Conservation (phyloP, 805 yeast genomes). For the Starmerella powellii region DNA sequence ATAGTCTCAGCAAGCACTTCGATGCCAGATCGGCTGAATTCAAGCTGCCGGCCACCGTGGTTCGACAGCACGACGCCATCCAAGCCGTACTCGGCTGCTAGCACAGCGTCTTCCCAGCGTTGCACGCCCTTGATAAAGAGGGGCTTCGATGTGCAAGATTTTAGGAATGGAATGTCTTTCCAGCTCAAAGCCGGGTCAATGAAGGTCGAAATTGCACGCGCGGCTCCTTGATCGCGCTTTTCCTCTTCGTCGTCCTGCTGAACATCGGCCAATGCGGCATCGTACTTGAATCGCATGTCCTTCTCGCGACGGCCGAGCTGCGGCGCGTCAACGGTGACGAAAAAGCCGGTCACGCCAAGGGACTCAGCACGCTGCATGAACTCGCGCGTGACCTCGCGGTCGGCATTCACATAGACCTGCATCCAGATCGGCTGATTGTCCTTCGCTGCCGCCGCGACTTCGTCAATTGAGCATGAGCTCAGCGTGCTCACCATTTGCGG, state of each 20-base stretch:
- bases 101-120: slow-evolving; percentile 62
- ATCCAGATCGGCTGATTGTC: slow-evolving; percentile 74
- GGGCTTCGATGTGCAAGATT: slow-evolving; percentile 9
- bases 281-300: slow-evolving; percentile 59
- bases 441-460: slow-evolving; percentile 57
- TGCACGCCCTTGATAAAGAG: slow-evolving; percentile 75
- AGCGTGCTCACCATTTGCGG: slow-evolving; percentile 89
- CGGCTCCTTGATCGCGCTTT: slow-evolving; percentile 69
- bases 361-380: slow-evolving; percentile 60
- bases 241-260: slow-evolving; percentile 31
- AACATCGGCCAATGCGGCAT: slow-evolving; percentile 39
- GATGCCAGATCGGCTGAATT: slow-evolving; percentile 66
- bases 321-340: slow-evolving; percentile 79
- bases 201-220: slow-evolving; percentile 74
- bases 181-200: slow-evolving; percentile 47
- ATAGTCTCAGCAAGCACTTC: slow-evolving; percentile 57
- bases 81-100: slow-evolving; percentile 59
- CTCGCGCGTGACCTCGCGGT: slow-evolving; percentile 49
- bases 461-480: slow-evolving; percentile 81
- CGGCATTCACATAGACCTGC: slow-evolving; percentile 73
- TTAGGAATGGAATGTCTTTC: slow-evolving; percentile 20
- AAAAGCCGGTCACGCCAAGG: slow-evolving; percentile 68
- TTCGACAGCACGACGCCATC: slow-evolving; percentile 75
- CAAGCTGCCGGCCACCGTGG: slow-evolving; percentile 85
- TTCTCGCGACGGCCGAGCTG: slow-evolving; percentile 84